phyloP scores from a whole-genome alignment of 306 rosid species.

The Cucurbita maxima region DNA sequence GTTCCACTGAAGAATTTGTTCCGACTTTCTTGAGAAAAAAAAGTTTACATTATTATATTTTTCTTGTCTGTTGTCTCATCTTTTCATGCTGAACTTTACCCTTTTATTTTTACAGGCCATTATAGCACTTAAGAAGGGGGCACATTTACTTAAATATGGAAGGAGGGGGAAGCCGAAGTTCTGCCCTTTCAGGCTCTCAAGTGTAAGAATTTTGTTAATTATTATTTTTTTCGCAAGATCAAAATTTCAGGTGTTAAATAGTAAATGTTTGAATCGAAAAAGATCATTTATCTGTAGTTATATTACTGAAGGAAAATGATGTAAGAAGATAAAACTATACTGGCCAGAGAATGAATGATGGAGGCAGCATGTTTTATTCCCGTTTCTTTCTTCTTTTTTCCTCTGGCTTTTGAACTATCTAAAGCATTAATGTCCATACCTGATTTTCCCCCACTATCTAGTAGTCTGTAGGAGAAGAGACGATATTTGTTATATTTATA shows the following conservation, averaged over 20 bases:
- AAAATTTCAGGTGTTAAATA: not conserved
- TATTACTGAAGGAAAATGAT: not conserved
- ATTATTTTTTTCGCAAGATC: not conserved
- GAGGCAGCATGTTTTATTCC: not conserved
- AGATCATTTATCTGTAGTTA: not conserved
- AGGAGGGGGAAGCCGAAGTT: conserved; percentile 96
- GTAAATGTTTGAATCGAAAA: not conserved
- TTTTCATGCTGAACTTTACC: not conserved
- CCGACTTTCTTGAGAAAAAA: not conserved
- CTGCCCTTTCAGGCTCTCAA: conserved; percentile 87
- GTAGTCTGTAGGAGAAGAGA: not conserved
- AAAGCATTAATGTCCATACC: not conserved
- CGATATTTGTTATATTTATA: not conserved
- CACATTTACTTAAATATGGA: conserved; percentile 77
- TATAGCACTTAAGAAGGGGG: conserved; percentile 83
- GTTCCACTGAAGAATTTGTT: not conserved
- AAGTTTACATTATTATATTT: not conserved
- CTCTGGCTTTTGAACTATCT: not conserved
- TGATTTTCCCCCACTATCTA: not conserved
- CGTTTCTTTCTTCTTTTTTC: not conserved
- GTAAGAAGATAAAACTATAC: not conserved
- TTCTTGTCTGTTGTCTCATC: not conserved
- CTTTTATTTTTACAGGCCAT: conserved; percentile 39
- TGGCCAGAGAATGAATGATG: not conserved
- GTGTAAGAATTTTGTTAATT: conserved; percentile 35